These are phyloP conservation scores for Coemansia aciculifera DNA, from an alignment of 192 early-diverging fungal species.

Conservation along the genomic window DNA sequence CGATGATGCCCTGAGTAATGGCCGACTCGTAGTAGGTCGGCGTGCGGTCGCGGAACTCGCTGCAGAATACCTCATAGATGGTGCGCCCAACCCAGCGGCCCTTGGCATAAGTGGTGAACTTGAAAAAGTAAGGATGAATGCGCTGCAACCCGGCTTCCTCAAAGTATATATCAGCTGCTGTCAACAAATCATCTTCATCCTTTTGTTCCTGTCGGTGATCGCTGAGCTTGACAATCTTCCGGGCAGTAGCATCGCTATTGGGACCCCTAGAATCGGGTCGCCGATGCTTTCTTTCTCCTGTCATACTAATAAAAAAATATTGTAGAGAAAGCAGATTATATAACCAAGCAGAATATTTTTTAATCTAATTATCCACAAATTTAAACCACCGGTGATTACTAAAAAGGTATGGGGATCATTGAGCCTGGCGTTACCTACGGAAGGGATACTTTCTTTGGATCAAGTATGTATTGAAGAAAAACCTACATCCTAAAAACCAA, in stretches of 20 bases:
- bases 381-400: background rate
- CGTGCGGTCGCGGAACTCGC: constrained; percentile 86
- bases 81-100: constrained; percentile 81
- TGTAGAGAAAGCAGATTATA: background rate
- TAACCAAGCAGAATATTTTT: background rate
- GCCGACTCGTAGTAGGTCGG: constrained; percentile 79
- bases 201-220: constrained; percentile 4
- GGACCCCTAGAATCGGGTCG: background rate
- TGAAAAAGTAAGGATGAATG: constrained; percentile 82
- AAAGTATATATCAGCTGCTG: constrained; percentile 29
- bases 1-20: constrained; percentile 79
- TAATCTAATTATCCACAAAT: background rate
- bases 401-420: background rate
- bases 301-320: background rate
- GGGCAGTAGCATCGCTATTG: background rate
- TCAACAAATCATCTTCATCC: background rate
- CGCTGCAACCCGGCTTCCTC: constrained; percentile 32
- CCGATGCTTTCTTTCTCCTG: background rate
- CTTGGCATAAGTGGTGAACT: constrained; percentile 82
- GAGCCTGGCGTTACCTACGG: background rate
- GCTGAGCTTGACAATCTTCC: background rate
- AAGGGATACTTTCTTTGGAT: too few relatives aligned
- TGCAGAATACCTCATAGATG: constrained; percentile 78
- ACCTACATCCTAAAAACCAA: background rate
- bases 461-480: background rate